A percentile compares a stretch with the other conserved stretches of the same genome.
Evolutionary conservation across 1,284 basidiomycete species (phyloP).

Genomic region (Mycena citricolor): DNA sequence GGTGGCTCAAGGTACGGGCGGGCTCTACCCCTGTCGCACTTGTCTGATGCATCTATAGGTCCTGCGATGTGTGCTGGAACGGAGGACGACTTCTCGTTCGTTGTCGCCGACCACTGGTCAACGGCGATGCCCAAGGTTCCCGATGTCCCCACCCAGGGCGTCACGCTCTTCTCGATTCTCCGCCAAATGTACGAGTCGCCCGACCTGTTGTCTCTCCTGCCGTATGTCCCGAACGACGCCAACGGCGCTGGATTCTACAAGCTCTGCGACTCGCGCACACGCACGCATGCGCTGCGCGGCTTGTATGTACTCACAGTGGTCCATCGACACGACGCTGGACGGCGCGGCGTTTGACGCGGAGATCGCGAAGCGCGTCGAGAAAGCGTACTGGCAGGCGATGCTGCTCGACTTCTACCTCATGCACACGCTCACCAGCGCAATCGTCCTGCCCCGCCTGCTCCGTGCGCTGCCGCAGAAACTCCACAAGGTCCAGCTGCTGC

Average conservation of each 20-base stretch:
- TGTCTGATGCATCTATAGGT: background rate
- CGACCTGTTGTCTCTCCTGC: conserved; percentile 49
- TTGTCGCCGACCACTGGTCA: conserved; percentile 19
- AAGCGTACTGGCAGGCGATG: conserved; percentile 51
- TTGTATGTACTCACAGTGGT: conserved; percentile 52
- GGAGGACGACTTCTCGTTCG: background rate
- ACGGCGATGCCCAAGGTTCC: no score
- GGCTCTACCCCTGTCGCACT: background rate
- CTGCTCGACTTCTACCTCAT: conserved; percentile 73
- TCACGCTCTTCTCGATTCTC: conserved; percentile 49
- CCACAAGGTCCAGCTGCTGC: conserved; percentile 49
- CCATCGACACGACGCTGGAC: conserved; percentile 37
- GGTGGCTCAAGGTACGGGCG: conserved; percentile 49
- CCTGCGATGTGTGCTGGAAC: conserved; percentile 5
- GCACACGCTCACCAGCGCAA: conserved; percentile 63
- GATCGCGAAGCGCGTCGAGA: no score
- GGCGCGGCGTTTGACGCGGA: conserved; percentile 36
- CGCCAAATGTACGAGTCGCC: conserved; percentile 54
- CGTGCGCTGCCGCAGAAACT: conserved; percentile 34
- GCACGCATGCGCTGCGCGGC: no score
- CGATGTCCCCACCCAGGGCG: conserved; percentile 26
- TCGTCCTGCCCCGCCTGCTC: conserved; percentile 57
- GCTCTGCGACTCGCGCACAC: no score
- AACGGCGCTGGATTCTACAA: conserved; percentile 46
- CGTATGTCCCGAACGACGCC: conserved; percentile 43